Evolutionary conservation across 2,329 filamentous ascomycete species (phyloP).

Genomic region (Exophiala sp.): DNA sequence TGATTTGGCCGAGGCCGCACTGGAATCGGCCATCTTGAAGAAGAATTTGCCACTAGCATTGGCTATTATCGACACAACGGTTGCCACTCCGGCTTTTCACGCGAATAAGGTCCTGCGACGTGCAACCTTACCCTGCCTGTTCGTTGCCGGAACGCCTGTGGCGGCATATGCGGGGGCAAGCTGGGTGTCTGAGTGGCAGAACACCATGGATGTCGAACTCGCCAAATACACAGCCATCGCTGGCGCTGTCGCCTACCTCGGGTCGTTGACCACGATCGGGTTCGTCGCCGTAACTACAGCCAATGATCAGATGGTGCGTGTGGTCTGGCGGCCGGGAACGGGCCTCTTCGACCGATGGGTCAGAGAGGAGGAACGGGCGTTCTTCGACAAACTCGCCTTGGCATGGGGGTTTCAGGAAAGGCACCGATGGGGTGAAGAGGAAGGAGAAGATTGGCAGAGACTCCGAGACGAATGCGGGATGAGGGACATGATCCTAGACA

Average conservation of each 20-base stretch:
- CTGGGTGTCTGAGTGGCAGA: constrained; percentile 62
- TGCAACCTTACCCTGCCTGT: constrained; percentile 38
- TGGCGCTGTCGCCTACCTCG: constrained; percentile 76
- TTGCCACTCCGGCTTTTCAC: constrained; percentile 40
- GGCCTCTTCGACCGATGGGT: constrained; percentile 77
- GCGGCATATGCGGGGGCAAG: constrained; percentile 52
- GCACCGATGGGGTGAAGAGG: constrained; percentile 78
- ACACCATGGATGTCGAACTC: constrained; percentile 66
- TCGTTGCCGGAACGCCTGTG: constrained; percentile 35
- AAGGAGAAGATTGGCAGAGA: constrained; percentile 81
- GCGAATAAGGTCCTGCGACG: constrained; percentile 41
- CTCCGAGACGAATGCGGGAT: constrained; percentile 76
- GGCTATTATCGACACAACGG: constrained; percentile 63
- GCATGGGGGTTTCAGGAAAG: constrained; percentile 87
- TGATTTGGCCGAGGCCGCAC: constrained; percentile 64
- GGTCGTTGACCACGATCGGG: constrained; percentile 73
- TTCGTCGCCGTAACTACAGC: constrained; percentile 76
- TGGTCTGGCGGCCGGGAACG: constrained; percentile 81
- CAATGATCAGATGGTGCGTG: constrained; percentile 92
- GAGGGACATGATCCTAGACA: constrained; percentile 84
- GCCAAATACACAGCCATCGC: constrained; percentile 74
- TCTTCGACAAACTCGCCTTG: constrained; percentile 76
- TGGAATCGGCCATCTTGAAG: constrained; percentile 71
- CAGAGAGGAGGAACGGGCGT: constrained; percentile 81
- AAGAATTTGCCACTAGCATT: constrained; percentile 74